Base-by-base conservation (phyloP, 148 eudicot species). In the Fagopyrum homotropicum region DNA sequence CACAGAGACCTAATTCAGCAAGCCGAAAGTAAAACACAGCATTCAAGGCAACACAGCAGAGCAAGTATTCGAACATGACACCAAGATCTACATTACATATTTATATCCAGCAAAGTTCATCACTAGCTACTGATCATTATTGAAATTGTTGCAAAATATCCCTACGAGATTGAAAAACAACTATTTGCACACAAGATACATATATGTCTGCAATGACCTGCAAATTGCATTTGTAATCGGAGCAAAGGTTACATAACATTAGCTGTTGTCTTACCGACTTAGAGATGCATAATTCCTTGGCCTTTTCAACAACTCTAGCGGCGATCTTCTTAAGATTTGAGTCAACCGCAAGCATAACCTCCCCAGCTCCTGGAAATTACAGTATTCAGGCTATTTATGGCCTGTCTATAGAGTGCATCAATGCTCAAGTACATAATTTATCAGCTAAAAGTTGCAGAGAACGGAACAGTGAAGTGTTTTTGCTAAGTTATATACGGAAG, bases 241-340 rank as follows among this genome's bases (percentile, higher is more conserved):
- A 35, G 40, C 2, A 35, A 35, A 19, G 17, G 26, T 22, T 22
- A 22, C 26, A 22, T 22, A 22, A 22, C 26, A 22, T 22, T 22
- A 22, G 26, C 26, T 22, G 26, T 74, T 4, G 3, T 29, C 6
- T 5, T 75, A 75, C 77, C 46, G 77, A 75, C 47, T 61, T 75
- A 63, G 72, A 19, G 45, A 64, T 30, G 77, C 77, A 75, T 11
- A 75, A 19, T 47, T 75, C 45, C 46, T 75, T 75, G 54, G 77
- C 77, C 22, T 64, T 75, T 45, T 45, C 72, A 4, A 19, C 72
- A 64, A 75, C 77, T 46, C 71, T 35, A 45, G 71, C 56, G 30
- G 77, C 77, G 63, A 29, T 44, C 72, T 9, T 63, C 68, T 64
- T 75, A 44, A 75, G 57, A 26, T 47, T 69, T 1, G 77, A 56